Conservation (phyloP, 306 rosid species). For the Senna tora region DNA sequence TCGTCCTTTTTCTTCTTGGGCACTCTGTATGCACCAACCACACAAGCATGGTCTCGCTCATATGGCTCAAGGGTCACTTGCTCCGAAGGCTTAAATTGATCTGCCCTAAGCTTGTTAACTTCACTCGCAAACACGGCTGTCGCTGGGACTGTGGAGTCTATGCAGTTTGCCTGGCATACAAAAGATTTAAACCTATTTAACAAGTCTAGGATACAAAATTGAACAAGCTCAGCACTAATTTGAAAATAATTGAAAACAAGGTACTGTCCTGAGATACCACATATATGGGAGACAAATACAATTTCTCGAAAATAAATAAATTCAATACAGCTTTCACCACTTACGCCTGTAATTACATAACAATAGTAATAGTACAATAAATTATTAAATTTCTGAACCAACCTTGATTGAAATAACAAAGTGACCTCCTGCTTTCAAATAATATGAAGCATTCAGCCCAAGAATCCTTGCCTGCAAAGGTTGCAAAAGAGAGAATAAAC, state of each 20-base stretch:
- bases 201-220: too few species aligned
- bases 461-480: constrained; percentile 89
- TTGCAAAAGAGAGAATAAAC: background rate
- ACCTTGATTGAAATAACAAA: constrained; percentile 97
- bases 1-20: constrained; percentile 66
- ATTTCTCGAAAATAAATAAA: too few species aligned
- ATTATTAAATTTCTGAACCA: constrained; percentile 1
- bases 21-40: constrained; percentile 74
- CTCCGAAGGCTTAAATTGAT: constrained; percentile 82
- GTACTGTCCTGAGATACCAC: too few species aligned
- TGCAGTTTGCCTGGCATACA: constrained; percentile 84
- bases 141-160: constrained; percentile 82
- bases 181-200: too few species aligned
- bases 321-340: too few species aligned
- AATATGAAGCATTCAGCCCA: constrained; percentile 86
- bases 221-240: too few species aligned
- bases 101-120: constrained; percentile 82
- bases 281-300: too few species aligned
- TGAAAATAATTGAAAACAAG: too few species aligned
- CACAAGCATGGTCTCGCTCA: constrained; percentile 96
- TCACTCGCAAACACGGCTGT: constrained; percentile 74
- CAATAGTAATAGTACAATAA: too few species aligned
- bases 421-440: constrained; percentile 87
- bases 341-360: background rate
- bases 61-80: constrained; percentile 92